Percentiles rank a stretch among this genome's conserved stretches.
phyloP scores from a whole-genome alignment of 805 yeast genomes.

The Naumovozyma castellii region DNA sequence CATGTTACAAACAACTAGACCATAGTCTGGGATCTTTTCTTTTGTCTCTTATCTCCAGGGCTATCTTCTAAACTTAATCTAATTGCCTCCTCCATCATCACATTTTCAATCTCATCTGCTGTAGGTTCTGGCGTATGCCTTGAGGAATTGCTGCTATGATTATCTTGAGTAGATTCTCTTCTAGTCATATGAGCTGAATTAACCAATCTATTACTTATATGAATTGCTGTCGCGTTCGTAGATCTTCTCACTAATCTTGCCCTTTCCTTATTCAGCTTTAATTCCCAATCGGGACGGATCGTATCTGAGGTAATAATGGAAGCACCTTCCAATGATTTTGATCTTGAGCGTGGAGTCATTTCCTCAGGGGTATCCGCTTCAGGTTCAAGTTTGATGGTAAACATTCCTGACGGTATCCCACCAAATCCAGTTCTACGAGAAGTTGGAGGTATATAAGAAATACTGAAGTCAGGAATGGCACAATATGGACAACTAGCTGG shows the following conservation, averaged over 20 bases:
- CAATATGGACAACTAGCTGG: slow-evolving; percentile 91
- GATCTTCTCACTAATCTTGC: slow-evolving; percentile 73
- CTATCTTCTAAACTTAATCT: slow-evolving; percentile 57
- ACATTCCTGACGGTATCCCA: slow-evolving; percentile 39
- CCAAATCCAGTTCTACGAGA: slow-evolving; percentile 47
- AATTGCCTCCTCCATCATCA: slow-evolving; percentile 80
- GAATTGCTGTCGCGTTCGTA: slow-evolving; percentile 91
- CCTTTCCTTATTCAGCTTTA: slow-evolving; percentile 60
- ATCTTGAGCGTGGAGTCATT: neutral
- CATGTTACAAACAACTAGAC: neutral
- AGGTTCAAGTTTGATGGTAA: neutral
- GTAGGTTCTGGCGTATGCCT: slow-evolving; percentile 11
- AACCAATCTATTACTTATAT: slow-evolving; percentile 69
- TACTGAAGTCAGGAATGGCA: slow-evolving; percentile 78
- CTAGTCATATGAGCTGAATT: slow-evolving; percentile 22
- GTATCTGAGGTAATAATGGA: slow-evolving; percentile 59
- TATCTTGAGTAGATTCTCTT: slow-evolving; percentile 12
- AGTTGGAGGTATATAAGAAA: slow-evolving; percentile 61
- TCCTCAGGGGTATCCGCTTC: neutral
- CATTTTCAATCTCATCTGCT: slow-evolving; percentile 46
- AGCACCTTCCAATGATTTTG: slow-evolving; percentile 1
- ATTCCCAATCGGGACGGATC: slow-evolving; percentile 91
- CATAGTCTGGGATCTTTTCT: slow-evolving; percentile 1
- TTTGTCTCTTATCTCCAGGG: slow-evolving; percentile 1
- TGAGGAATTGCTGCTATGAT: slow-evolving; percentile 9